phyloP scores from a whole-genome alignment of 345 rosid genomes.

The Gossypium ekmanianum region DNA sequence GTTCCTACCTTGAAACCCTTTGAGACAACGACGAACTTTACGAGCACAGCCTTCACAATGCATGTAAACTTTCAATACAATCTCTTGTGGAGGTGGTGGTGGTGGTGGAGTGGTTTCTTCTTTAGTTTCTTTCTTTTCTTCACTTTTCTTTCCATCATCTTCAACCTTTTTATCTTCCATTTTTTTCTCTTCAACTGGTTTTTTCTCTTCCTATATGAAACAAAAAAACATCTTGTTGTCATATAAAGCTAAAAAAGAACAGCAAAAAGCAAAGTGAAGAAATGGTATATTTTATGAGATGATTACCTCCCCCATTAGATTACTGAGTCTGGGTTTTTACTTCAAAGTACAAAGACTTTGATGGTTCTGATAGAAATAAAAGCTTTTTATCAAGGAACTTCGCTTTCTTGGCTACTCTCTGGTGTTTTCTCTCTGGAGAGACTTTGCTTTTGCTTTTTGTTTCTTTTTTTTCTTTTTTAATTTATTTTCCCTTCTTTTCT shows the following conservation, averaged over 20 bases:
- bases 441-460: not conserved
- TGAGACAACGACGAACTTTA: slow-evolving; percentile 70
- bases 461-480: not conserved
- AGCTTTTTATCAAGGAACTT: no score
- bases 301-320: slow-evolving; percentile 66
- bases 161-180: slow-evolving; percentile 35
- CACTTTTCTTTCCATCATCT: slow-evolving; percentile 37
- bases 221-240: not conserved
- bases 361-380: not conserved
- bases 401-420: not conserved
- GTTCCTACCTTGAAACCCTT: slow-evolving; percentile 66
- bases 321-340: not conserved
- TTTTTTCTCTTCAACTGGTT: slow-evolving; percentile 44
- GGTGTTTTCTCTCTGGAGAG: slow-evolving; percentile 8
- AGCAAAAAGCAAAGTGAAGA: not conserved
- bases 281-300: not conserved
- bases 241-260: not conserved
- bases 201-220: slow-evolving; percentile 50
- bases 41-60: slow-evolving; percentile 99
- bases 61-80: slow-evolving; percentile 77
- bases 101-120: slow-evolving; percentile 48
- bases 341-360: not conserved
- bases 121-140: slow-evolving; percentile 32
- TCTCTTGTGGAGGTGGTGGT: slow-evolving; percentile 63
- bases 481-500: not conserved